Evolutionary conservation across 805 yeast species (phyloP).

Genomic region (Nakazawaea sp.): DNA sequence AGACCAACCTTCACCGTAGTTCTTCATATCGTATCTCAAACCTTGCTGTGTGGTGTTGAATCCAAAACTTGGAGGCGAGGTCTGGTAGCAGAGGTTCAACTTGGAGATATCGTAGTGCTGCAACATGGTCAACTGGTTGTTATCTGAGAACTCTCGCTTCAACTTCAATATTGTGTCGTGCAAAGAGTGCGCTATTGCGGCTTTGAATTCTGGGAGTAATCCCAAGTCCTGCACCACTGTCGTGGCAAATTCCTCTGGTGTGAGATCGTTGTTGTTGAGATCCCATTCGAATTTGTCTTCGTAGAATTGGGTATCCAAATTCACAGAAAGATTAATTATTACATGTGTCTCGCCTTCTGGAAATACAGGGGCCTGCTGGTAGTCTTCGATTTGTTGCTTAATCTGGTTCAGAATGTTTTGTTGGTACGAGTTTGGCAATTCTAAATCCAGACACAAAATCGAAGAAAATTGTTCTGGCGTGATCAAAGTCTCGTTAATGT

Average conservation of each 20-base stretch:
- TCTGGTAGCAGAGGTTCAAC: conserved; percentile 25
- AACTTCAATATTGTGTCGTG: conserved; percentile 73
- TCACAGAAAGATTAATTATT: conserved; percentile 73
- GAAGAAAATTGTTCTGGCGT: conserved; percentile 73
- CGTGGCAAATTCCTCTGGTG: conserved; percentile 82
- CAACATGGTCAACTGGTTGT: conserved; percentile 26
- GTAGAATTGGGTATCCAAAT: conserved; percentile 72
- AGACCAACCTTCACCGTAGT: conserved; percentile 77
- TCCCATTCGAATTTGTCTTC: conserved; percentile 98
- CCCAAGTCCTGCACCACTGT: conserved; percentile 83
- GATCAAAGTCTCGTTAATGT: conserved; percentile 52
- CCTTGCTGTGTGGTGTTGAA: conserved; percentile 28
- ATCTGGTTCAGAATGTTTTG: conserved; percentile 63
- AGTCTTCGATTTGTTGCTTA: conserved; percentile 75
- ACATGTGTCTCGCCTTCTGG: conserved; percentile 73
- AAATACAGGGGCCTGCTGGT: conserved; percentile 55
- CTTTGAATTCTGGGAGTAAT: conserved; percentile 73
- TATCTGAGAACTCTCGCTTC: conserved; percentile 76
- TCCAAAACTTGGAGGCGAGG: conserved; percentile 14
- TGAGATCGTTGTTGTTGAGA: conserved; percentile 40
- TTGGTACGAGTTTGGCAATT: conserved; percentile 62
- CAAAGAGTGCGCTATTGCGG: conserved; percentile 82
- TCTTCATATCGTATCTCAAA: conserved; percentile 65
- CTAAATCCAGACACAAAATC: conserved; percentile 76
- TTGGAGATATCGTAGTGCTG: conserved; percentile 28